Evolutionary conservation across 192 early-diverging fungal genomes (phyloP), one percentile per base, ranked within the genome.

Genomic region (Irineochytrium annulatum): DNA sequence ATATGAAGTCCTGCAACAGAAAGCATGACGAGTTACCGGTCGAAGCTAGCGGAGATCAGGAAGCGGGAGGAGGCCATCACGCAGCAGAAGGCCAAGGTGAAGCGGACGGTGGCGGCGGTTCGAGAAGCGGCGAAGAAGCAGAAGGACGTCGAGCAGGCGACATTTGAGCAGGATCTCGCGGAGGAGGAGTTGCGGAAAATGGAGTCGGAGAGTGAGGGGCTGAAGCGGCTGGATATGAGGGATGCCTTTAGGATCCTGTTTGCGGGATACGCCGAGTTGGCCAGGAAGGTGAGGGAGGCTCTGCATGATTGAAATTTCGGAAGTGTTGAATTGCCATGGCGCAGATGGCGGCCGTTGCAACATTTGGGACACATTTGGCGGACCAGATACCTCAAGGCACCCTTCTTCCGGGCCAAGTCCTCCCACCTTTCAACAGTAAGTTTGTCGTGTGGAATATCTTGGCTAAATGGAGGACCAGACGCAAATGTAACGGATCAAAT

Each of bases 341-440:
- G n/a, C 37, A 41, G 46, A 14, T 49, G 13, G 46, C 46, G 11
- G 24, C 24, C 5, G 46, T 24, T 8, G 8, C 55, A 0, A 55
- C 52, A 19, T 67, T 60, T 31, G 26, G 26, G 6, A 20, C 44
- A 3, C 45, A 60, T 33, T 30, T 67, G 3, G 65, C 57, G 14
- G 57, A 67, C 22, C 65, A 67, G 35, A 67, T 67, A 14, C 65
- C 65, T 16, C 65, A 67, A 54, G 65, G 65, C 1, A 39, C 13
- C 8, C 34, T 67, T 8, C 22, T 13, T 31, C 48, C 57, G 13
- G 65, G 65, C 5, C 65, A 67, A 41, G 30, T 20, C 28, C 46
- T 67, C 22, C 65, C 65, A 3, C 37, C 65, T 8, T 67, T 51
- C 34, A 26, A 19, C 5, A 43, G 55, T n/a, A 11, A 48, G 17